These are phyloP conservation scores for Yamadazyma trypodendri DNA, from an alignment of 1,139 yeast genomes.

Conservation along the genomic window DNA sequence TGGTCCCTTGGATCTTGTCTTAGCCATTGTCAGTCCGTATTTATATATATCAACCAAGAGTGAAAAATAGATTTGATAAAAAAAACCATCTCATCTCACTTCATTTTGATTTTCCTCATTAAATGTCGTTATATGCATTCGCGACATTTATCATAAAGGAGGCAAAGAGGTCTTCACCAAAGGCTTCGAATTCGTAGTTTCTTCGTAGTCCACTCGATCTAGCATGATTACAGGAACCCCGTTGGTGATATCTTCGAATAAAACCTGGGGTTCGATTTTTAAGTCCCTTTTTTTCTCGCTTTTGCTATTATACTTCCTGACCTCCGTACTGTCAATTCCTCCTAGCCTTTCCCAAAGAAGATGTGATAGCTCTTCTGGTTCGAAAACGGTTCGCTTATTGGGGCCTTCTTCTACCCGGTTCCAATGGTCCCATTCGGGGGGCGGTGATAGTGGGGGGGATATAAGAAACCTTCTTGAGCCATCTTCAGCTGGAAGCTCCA, in stretches of 20 bases:
- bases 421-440: conserved; percentile 49
- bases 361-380: conserved; percentile 44
- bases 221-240: conserved; percentile 41
- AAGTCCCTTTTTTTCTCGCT: conserved; percentile 18
- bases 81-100: conserved; percentile 17
- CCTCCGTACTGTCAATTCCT: conserved; percentile 36
- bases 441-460: conserved; percentile 50
- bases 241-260: conserved; percentile 36
- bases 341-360: conserved; percentile 48
- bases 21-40: conserved; percentile 23
- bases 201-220: conserved; percentile 20
- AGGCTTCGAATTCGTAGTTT: conserved; percentile 6
- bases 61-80: conserved; percentile 8
- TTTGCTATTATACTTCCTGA: conserved; percentile 26
- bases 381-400: conserved; percentile 31
- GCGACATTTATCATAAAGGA: conserved; percentile 8
- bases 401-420: conserved; percentile 46
- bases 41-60: background rate
- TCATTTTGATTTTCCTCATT: background rate
- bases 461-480: conserved; percentile 42
- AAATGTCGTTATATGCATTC: background rate
- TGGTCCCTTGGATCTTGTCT: conserved; percentile 30
- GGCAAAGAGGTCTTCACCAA: conserved; percentile 15
- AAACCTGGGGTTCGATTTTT: conserved; percentile 30
- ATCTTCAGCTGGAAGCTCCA: conserved; percentile 44